phyloP scores from a whole-genome alignment of 305 asterid genomes.

The Fraxinus angustifolia region DNA sequence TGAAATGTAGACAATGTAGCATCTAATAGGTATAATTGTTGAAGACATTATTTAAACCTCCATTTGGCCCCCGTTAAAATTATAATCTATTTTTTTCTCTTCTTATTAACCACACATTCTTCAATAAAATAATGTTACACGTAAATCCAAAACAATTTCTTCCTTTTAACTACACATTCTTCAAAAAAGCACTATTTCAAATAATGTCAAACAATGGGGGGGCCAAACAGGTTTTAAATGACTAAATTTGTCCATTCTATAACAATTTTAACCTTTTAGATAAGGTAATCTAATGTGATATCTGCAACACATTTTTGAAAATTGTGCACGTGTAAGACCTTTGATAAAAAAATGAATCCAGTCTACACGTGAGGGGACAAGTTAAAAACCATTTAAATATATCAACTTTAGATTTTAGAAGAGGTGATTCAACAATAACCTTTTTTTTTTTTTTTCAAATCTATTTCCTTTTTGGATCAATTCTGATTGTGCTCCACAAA shows the following conservation, averaged over 20 bases:
- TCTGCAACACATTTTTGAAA: neutral
- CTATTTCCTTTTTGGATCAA: neutral
- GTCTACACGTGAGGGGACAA: neutral
- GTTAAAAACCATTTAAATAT: neutral
- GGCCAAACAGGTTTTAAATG: neutral
- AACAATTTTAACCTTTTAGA: neutral
- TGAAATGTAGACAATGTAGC: neutral
- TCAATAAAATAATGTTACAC: neutral
- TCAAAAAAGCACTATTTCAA: too few relatives aligned
- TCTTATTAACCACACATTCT: neutral
- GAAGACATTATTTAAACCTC: neutral
- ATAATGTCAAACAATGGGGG: too few relatives aligned
- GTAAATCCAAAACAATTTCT: neutral
- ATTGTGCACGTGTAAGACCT: neutral
- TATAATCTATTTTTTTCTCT: too few relatives aligned
- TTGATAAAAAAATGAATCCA: neutral
- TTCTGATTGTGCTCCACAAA: neutral
- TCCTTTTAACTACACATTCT: neutral
- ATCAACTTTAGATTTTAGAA: neutral
- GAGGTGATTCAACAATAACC: neutral
- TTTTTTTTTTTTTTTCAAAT: neutral
- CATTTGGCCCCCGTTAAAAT: too few relatives aligned
- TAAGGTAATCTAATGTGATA: neutral
- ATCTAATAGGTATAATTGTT: neutral
- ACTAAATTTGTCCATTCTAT: neutral